These are phyloP conservation scores for Anthracocystis walkeri DNA, from an alignment of 1,284 basidiomycete species.

Conservation along the genomic window DNA sequence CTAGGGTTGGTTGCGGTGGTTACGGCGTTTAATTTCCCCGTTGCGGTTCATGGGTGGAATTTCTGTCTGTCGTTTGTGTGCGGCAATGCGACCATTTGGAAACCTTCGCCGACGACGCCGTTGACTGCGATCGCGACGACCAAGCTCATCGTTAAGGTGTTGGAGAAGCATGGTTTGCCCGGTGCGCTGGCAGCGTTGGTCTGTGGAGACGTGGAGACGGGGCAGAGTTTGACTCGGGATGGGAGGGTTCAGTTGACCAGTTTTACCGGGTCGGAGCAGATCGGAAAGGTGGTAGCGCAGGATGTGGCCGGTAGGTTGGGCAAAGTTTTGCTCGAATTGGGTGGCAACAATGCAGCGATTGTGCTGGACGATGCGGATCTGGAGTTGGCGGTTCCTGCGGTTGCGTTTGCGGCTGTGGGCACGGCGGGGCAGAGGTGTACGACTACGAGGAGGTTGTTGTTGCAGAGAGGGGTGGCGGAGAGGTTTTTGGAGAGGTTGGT, in stretches of 20 bases:
- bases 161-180: constrained; percentile 84
- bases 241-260: constrained; percentile 79
- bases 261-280: constrained; percentile 91
- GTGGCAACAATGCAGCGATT: constrained; percentile 95
- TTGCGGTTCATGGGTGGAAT: constrained; percentile 81
- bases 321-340: constrained; percentile 86
- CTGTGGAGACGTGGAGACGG: constrained; percentile 83
- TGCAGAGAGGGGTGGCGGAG: constrained; percentile 82
- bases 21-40: constrained; percentile 92
- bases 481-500: constrained; percentile 81
- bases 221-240: constrained; percentile 81
- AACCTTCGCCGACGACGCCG: constrained; percentile 89
- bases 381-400: constrained; percentile 83
- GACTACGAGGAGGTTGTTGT: constrained; percentile 86
- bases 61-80: constrained; percentile 87
- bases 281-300: constrained; percentile 85
- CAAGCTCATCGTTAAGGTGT: constrained; percentile 81
- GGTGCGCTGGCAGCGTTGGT: constrained; percentile 85
- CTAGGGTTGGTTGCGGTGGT: constrained; percentile 91
- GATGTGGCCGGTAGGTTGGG: constrained; percentile 84
- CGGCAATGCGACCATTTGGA: constrained; percentile 94
- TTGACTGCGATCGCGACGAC: constrained; percentile 86
- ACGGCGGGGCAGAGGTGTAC: constrained; percentile 96
- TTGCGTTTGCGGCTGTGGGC: constrained; percentile 93
- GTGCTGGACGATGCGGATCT: constrained; percentile 94